Evolutionary conservation across 179 eudicot genomes (phyloP).

Genomic region (Amaranthus tricolor): DNA sequence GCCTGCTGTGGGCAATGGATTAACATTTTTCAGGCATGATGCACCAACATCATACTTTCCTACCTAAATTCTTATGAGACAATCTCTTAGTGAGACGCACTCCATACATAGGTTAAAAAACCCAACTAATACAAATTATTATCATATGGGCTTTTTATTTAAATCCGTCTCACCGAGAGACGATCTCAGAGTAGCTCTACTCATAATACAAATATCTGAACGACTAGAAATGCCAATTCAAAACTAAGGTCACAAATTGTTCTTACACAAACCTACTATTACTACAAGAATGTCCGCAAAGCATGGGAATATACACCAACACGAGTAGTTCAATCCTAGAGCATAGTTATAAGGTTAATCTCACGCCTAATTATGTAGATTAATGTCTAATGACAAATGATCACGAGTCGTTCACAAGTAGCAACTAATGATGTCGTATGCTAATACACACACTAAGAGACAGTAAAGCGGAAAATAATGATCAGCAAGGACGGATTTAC

Average conservation of each 20-base stretch:
- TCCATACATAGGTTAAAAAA: too few relatives aligned
- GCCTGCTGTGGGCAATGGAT: too few relatives aligned
- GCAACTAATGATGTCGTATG: conserved; percentile 1
- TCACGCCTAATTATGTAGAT: conserved; percentile 9
- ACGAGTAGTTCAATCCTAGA: neutral
- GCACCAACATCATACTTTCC: too few relatives aligned
- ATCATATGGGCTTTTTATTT: neutral
- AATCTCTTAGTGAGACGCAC: too few relatives aligned
- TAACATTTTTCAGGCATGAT: too few relatives aligned
- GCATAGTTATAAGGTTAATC: neutral
- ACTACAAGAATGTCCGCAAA: neutral
- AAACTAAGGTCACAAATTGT: neutral
- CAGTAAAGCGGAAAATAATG: neutral
- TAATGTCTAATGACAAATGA: neutral
- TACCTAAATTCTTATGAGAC: too few relatives aligned
- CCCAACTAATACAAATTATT: too few relatives aligned
- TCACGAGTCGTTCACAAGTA: neutral
- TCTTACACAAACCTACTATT: neutral
- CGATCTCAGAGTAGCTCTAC: neutral
- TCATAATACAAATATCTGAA: neutral
- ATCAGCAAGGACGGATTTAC: neutral
- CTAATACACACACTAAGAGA: conserved; percentile 6
- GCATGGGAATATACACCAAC: conserved; percentile 6
- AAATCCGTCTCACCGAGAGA: neutral
- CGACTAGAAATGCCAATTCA: neutral